A percentile compares a stretch with the other conserved stretches of the same genome.
Conservation (phyloP, 2,329 filamentous ascomycete species). For the Xylaria sp. region DNA sequence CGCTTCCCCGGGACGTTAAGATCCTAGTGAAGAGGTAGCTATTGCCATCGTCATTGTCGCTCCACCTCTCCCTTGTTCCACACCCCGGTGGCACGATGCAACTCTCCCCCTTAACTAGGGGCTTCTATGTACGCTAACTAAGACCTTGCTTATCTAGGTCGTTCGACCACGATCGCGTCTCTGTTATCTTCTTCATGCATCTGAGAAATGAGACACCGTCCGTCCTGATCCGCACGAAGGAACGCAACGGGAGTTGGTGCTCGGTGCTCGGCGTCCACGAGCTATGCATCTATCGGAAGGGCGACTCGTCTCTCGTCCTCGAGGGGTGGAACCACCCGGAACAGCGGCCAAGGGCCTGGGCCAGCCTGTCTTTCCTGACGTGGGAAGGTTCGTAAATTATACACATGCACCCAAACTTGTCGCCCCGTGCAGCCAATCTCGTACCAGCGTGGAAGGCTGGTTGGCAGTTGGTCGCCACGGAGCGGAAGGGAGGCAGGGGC, state of each 20-base stretch:
- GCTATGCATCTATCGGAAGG: conserved; percentile 54
- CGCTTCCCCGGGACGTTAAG: conserved; percentile 51
- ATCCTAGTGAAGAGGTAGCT: conserved; percentile 59
- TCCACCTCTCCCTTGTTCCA: neutral
- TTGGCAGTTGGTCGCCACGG: neutral
- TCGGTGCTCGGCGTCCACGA: conserved; percentile 57
- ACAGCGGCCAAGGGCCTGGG: conserved; percentile 54
- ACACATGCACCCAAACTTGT: too few species aligned
- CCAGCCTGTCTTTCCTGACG: conserved; percentile 57
- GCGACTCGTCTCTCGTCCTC: conserved; percentile 50
- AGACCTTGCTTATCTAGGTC: conserved; percentile 40
- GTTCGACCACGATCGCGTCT: conserved; percentile 59
- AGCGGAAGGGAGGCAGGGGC: neutral
- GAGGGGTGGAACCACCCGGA: conserved; percentile 53
- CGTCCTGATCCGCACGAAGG: conserved; percentile 49
- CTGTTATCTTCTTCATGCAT: conserved; percentile 56
- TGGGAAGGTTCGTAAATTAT: conserved; percentile 64
- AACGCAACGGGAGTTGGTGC: conserved; percentile 47
- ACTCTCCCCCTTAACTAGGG: too few species aligned
- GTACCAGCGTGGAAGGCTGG: neutral
- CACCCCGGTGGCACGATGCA: neutral
- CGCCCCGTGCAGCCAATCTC: neutral
- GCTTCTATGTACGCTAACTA: conserved; percentile 2
- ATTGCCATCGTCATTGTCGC: neutral
- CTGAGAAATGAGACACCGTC: conserved; percentile 48